Base-by-base conservation (phyloP, 768 basidiomycete genomes). In the Gyrodon lividus region DNA sequence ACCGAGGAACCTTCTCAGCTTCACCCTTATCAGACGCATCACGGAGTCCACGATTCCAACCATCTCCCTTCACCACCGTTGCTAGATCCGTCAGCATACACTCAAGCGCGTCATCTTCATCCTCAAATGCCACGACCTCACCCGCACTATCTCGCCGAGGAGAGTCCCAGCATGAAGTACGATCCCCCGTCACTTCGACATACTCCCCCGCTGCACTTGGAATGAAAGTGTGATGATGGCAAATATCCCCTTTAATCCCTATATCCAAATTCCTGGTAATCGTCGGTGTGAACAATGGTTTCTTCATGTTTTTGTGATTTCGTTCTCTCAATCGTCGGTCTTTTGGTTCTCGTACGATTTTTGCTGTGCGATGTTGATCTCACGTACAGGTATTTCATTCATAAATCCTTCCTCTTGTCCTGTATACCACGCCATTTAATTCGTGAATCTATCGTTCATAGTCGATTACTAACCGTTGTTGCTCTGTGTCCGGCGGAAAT, bases 121-220 rank as follows among this genome's bases (percentile, higher is more conserved):
- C 67, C 67, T 58, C 70, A 69, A 56, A 48, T 63, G 57, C 60
- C 65, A 51, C 67, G 61, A 35, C 54, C 54, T 55, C 73, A 69
- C 52, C 72, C 60, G 55, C 71, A 59, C 48, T 69, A 65, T 54
- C 71, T 55, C 59, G 69, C 39, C 62, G 72, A 60, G 68, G 66
- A 66, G 59, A 66, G 54, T 49, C 63, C 33, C 64, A 65, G 52
- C 74, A 64, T 61, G 73, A 76, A 72, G 70, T 75, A 73, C 72
- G 74, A 71, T 66, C 72, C 61, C 48, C 74, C 63, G 74, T 71
- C 62, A 52, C 71, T 70, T 62, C 76, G 50, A 45, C 62, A 55
- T 75, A 77, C 74, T 44, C 77, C 71, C 26, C 76, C 70, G 61
- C 73, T 73, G 68, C 72, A 59, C 62, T 76, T 72, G 77, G 77